Conservation (phyloP, 2,329 filamentous ascomycete species). For the Cercospora beticola region DNA sequence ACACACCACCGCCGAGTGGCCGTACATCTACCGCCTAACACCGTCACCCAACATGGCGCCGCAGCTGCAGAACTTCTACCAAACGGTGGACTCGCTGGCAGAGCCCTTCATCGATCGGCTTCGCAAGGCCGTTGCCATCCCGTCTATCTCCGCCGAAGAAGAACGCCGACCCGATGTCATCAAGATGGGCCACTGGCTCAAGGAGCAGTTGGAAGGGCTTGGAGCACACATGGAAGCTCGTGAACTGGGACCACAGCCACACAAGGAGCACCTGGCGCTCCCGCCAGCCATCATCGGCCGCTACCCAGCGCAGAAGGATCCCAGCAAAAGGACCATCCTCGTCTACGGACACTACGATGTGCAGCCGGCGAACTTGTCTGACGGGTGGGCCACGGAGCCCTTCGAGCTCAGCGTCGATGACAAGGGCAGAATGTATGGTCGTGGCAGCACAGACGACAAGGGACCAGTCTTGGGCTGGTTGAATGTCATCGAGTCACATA, state of each 20-base stretch:
- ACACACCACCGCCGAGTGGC: constrained; percentile 38
- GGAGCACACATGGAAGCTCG: constrained; percentile 87
- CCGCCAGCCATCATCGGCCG: constrained; percentile 89
- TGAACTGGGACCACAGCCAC: constrained; percentile 85
- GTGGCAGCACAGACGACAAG: constrained; percentile 96
- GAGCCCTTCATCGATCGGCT: constrained; percentile 86
- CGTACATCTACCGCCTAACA: constrained; percentile 46
- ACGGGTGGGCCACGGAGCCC: constrained; percentile 94
- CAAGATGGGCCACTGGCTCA: constrained; percentile 92
- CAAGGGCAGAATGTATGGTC: constrained; percentile 92
- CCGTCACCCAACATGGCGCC: constrained; percentile 68
- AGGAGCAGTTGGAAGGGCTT: constrained; percentile 74
- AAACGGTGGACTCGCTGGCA: constrained; percentile 79
- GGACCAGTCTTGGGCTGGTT: constrained; percentile 95
- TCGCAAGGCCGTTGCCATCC: constrained; percentile 89
- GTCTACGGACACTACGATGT: constrained; percentile 99
- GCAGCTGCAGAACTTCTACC: constrained; percentile 87
- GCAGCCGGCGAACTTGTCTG: constrained; percentile 86
- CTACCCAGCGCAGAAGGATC: constrained; percentile 74
- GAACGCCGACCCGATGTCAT: constrained; percentile 87
- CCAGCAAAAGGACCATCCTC: constrained; percentile 89
- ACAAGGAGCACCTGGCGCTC: constrained; percentile 84
- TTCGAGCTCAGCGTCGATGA: constrained; percentile 85
- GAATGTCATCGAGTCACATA: constrained; percentile 96
- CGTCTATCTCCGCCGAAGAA: constrained; percentile 90